Base-by-base conservation (phyloP, 2,329 filamentous ascomycete species). In the Huntiella decipiens region DNA sequence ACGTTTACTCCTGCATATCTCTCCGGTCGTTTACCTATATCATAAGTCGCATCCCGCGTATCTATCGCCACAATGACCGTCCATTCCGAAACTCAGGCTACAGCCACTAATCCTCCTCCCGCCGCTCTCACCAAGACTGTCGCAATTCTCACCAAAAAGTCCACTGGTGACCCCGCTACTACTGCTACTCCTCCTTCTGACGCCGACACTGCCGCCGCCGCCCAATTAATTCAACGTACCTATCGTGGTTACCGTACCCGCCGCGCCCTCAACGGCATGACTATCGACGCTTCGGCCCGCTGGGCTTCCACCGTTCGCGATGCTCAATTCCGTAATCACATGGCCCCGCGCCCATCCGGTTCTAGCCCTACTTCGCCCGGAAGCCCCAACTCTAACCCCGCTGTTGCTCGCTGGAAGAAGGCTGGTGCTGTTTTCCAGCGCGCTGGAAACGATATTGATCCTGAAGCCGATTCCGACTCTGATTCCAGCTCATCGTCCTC, bases 231-330 rank as follows among this genome's bases (percentile, higher is more conserved):
- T 40, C 74, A 84, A 64, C 74, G 78, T 53, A 80, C 77, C 19
- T 92, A 86, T 57, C 71, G 85, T 32, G 83, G 84, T 4, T 83
- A 92, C 59, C 71, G 81, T 45, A 70, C 74, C 42, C 71, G 84
- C 38, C 66, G 84, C 41, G 77, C 84, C 58, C 66, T 91, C 54
- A 60, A 72, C 36, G 84, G 84, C 0, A 66, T 79, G 52, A 71
- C 72, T 1, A 58, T 92, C 32, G 72, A 82, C 58, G 71, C 82
- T n/a, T 73, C 68, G 28, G 76, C 77, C 28, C 66, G 82, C 54
- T 87, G 81, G 80, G 64, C 74, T 8, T 74, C 82, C 55, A 79
- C 82, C 46, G 62, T 76, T 7, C 63, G 66, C 16, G 76, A 77
- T 51, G 66, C 66, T 5, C 68, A 67, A 52, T 74, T 70, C 60